phyloP scores from a whole-genome alignment of 495 filamentous ascomycete genomes.

The Neurospora sp. region DNA sequence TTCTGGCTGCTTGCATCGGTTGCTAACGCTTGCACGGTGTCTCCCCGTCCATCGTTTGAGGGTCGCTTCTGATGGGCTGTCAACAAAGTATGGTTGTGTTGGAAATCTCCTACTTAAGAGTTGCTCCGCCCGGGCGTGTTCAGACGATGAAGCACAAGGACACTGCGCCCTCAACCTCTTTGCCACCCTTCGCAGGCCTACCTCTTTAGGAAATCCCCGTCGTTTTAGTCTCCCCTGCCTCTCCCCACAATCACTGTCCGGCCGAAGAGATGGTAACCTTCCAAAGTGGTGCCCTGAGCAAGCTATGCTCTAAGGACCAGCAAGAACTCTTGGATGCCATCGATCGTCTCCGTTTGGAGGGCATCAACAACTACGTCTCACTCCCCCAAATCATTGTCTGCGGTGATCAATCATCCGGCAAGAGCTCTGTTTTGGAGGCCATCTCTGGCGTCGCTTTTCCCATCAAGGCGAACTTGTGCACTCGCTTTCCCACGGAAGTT shows the following conservation, averaged over 20 bases:
- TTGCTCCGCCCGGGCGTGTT: background rate
- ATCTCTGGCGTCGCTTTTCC: constrained; percentile 64
- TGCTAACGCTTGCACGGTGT: background rate
- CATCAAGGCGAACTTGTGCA: constrained; percentile 50
- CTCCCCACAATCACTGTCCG: background rate
- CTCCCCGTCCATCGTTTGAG: background rate
- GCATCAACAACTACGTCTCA: constrained; percentile 44
- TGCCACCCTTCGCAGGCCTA: background rate
- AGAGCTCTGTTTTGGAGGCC: constrained; percentile 64
- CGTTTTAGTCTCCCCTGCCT: background rate
- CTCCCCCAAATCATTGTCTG: constrained; percentile 62
- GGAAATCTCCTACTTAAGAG: background rate
- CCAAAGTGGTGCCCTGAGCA: constrained; percentile 13
- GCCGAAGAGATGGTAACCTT: background rate
- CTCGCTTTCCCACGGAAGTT: constrained; percentile 57
- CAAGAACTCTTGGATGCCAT: constrained; percentile 44
- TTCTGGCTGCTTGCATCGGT: background rate
- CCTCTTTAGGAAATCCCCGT: background rate
- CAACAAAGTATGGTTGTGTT: background rate
- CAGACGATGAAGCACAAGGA: background rate
- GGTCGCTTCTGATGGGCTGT: background rate
- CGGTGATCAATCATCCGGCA: constrained; percentile 60
- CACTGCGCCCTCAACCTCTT: background rate
- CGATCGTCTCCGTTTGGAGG: constrained; percentile 45
- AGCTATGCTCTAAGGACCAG: constrained; percentile 31